Percentiles rank a stretch among this genome's conserved stretches.
phyloP scores from a whole-genome alignment of 495 filamentous ascomycete genomes.

The Tuber microsphaerosporum region DNA sequence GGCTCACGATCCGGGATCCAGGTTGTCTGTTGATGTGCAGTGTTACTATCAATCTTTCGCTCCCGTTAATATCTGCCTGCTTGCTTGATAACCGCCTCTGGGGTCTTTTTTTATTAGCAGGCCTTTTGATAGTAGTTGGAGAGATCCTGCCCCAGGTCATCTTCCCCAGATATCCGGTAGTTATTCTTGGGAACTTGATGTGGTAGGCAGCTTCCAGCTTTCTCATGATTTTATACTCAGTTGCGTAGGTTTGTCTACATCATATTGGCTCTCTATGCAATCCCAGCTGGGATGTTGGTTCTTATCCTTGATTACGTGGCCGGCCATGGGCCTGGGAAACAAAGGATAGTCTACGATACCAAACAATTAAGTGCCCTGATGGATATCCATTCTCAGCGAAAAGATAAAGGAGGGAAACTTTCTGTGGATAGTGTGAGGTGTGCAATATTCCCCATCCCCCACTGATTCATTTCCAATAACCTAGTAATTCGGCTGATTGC shows the following conservation, averaged over 20 bases:
- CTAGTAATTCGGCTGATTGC: background rate
- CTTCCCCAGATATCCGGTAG: conserved; percentile 25
- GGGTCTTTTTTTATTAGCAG: conserved; percentile 31
- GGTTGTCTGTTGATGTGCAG: conserved; percentile 32
- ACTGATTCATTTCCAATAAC: background rate
- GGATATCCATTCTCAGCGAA: conserved; percentile 13
- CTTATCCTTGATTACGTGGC: conserved; percentile 28
- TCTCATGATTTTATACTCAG: conserved; percentile 7
- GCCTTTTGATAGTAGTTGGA: conserved; percentile 27
- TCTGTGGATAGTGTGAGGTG: conserved; percentile 35
- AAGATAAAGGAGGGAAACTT: conserved; percentile 18
- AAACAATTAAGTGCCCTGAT: conserved; percentile 23
- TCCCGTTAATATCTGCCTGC: conserved; percentile 32
- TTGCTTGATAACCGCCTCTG: conserved; percentile 31
- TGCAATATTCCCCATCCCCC: background rate
- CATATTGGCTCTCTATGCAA: conserved; percentile 23
- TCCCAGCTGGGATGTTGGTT: conserved; percentile 26
- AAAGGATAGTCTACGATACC: conserved; percentile 16
- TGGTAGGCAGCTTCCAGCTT: conserved; percentile 16
- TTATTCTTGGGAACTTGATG: conserved; percentile 34
- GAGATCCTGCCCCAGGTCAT: conserved; percentile 27
- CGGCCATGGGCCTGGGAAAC: conserved; percentile 7
- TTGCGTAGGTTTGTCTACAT: conserved; percentile 25
- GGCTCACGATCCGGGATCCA: conserved; percentile 4
- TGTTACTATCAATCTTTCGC: conserved; percentile 32